Percentiles rank a stretch among this genome's conserved stretches.
These are phyloP conservation scores for Aureobasidium leucospermi DNA, from an alignment of 2,329 filamentous ascomycete species.

Conservation along the genomic window DNA sequence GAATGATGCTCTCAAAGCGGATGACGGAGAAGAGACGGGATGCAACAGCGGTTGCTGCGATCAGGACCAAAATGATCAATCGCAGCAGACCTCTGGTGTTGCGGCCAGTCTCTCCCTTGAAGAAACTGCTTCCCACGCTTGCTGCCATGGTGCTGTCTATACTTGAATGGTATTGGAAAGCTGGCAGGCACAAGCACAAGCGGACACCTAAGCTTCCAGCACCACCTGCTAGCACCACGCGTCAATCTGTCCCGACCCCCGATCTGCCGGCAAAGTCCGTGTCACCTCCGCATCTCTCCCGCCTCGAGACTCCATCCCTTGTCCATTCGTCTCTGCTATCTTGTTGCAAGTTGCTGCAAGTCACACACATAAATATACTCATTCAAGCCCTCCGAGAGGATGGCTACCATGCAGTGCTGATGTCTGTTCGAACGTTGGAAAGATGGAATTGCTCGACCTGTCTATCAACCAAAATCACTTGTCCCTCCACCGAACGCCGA, in stretches of 20 bases:
- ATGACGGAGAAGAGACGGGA: constrained; percentile 98
- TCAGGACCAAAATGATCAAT: constrained; percentile 81
- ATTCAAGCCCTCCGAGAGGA: too few species aligned
- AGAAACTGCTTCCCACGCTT: constrained; percentile 43
- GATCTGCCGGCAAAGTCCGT: constrained; percentile 1
- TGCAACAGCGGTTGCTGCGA: constrained; percentile 83
- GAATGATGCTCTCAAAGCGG: constrained; percentile 98
- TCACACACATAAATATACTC: too few species aligned
- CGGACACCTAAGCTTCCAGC: constrained; percentile 11
- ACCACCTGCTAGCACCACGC: neutral
- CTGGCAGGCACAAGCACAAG: neutral
- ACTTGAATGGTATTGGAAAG: neutral
- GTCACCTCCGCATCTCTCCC: neutral
- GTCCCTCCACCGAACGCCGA: constrained; percentile 4
- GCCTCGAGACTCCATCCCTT: neutral
- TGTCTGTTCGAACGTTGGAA: too few species aligned
- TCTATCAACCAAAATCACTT: constrained; percentile 8
- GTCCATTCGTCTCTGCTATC: neutral
- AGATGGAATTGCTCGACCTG: neutral
- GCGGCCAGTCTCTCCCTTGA: constrained; percentile 70
- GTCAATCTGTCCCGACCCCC: neutral
- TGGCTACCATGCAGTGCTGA: too few species aligned
- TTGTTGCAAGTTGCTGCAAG: too few species aligned
- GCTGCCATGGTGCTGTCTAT: constrained; percentile 28
- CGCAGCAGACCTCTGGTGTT: constrained; percentile 80